Evolutionary conservation across 2,329 filamentous ascomycete genomes (phyloP), one percentile per base, ranked within the genome.

Genomic region (Xylariaceae sp.): DNA sequence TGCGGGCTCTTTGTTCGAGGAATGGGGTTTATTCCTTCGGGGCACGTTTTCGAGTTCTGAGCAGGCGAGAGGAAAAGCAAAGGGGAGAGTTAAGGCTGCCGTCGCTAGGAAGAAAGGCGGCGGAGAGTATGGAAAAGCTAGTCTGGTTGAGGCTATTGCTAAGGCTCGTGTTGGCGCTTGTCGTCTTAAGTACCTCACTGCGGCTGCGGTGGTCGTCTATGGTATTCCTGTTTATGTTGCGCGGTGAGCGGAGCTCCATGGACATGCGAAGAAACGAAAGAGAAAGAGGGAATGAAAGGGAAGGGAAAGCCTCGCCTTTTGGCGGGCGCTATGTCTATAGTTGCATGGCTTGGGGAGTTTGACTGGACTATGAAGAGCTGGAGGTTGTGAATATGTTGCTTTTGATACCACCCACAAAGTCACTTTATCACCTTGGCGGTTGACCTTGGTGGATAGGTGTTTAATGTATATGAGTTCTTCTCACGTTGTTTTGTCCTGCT

Each of bases 201-300:
- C 90, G 1, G 93, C 92, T 10, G 90, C 92, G 29, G 88, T 93
- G 20, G 91, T 93, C 54, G 85, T 97, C 42, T 98, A 97, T 71
- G 93, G 93, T 14, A 85, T 98, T 62, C 93, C 93, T 22, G 88
- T 95, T 52, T 96, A 90, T 68, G 74, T 95, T 54, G 68, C 66
- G 38, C 61, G 60, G 48, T 59, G 52, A 52, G 37, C 2, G 21
- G 22, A 37, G 7, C 1, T 7, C n/a, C 25, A 21, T 17, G 35
- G 16, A 12, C 21, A 21, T 42, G 33, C 12, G 7, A 20, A 16
- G 16, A 36, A 36, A 16, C 12, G 33, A 16, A 36, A 8, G 33
- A 36, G 33, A 36, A 16, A 36, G 33, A 36, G 16, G 17, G 11
- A 32, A 25, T 32, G 22, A 20, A n/a, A 22, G 25, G n/a, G n/a